phyloP scores from a whole-genome alignment of 345 rosid genomes.

The Boechera divaricarpa region DNA sequence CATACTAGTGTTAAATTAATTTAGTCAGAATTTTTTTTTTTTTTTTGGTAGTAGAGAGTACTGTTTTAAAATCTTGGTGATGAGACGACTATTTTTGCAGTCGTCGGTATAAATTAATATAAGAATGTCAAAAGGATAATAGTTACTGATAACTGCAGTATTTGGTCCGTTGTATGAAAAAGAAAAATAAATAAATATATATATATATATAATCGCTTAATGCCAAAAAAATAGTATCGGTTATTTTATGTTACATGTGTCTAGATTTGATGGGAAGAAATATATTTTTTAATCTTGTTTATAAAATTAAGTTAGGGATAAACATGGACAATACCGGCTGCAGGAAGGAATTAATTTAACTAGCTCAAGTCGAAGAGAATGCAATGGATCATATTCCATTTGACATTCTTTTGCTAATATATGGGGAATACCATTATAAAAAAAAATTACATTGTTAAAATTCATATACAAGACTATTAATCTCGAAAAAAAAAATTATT shows the following conservation, averaged over 20 bases:
- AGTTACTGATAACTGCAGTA: not conserved
- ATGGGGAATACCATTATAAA: too few relatives aligned
- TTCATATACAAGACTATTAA: too few relatives aligned
- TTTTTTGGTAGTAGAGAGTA: not conserved
- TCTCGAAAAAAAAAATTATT: too few relatives aligned
- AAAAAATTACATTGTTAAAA: too few relatives aligned
- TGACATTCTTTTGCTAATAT: too few relatives aligned
- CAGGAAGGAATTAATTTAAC: not conserved
- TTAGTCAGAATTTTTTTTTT: not conserved
- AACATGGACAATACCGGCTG: too few relatives aligned
- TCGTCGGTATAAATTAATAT: constrained; percentile 23
- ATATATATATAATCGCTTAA: not conserved
- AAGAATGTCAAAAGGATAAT: not conserved
- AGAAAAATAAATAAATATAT: too few relatives aligned
- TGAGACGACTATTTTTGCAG: constrained; percentile 30
- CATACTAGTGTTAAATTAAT: not conserved
- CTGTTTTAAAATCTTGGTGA: not conserved
- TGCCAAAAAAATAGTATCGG: not conserved
- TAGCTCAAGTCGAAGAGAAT: not conserved
- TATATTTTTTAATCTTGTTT: not conserved
- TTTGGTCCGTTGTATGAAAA: not conserved
- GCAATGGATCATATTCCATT: too few relatives aligned
- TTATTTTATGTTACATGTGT: not conserved
- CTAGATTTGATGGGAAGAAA: not conserved
- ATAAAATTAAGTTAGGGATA: not conserved